Conservation (phyloP, 2,329 filamentous ascomycete genomes). For the Ophiostoma populinum region DNA sequence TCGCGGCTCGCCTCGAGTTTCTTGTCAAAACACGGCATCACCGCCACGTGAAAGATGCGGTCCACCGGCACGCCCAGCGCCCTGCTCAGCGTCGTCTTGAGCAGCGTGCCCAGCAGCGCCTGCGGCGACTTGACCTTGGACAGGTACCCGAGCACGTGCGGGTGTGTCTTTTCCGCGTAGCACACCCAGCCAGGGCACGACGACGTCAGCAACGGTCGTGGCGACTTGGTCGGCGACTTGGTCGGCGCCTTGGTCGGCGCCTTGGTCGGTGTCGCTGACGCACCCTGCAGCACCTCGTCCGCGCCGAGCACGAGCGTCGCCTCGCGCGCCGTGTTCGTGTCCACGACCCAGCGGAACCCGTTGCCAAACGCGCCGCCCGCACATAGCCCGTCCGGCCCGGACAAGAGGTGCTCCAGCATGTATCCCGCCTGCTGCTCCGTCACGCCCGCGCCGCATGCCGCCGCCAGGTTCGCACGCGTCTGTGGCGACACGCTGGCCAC, state of each 20-base stretch:
- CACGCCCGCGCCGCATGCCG: conserved; percentile 56
- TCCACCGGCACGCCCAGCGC: conserved; percentile 54
- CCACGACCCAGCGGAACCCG: conserved; percentile 74
- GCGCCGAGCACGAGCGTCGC: conserved; percentile 66
- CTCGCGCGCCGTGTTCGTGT: conserved; percentile 72
- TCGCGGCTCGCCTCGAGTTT: conserved; percentile 90
- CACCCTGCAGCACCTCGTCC: conserved; percentile 48
- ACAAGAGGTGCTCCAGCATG: conserved; percentile 70
- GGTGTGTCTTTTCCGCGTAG: conserved; percentile 96
- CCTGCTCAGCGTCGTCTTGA: conserved; percentile 72
- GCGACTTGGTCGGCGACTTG: conserved; percentile 1
- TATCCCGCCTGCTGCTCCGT: conserved; percentile 56
- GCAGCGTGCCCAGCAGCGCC: conserved; percentile 70
- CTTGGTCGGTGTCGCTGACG: background rate
- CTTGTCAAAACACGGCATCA: conserved; percentile 99
- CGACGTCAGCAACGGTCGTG: conserved; percentile 53
- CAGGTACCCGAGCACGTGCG: conserved; percentile 78
- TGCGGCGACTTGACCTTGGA: conserved; percentile 89
- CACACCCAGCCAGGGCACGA: conserved; percentile 97
- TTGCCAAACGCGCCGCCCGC: conserved; percentile 55
- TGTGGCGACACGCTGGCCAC: conserved; percentile 90
- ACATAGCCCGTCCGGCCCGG: conserved; percentile 50
- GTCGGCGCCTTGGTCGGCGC: conserved; percentile 15
- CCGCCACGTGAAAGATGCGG: conserved; percentile 80
- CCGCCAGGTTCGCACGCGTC: conserved; percentile 72